Evolutionary conservation across 768 basidiomycete genomes (phyloP), one percentile per base, ranked within the genome.

Genomic region (Coprinellus micaceus): DNA sequence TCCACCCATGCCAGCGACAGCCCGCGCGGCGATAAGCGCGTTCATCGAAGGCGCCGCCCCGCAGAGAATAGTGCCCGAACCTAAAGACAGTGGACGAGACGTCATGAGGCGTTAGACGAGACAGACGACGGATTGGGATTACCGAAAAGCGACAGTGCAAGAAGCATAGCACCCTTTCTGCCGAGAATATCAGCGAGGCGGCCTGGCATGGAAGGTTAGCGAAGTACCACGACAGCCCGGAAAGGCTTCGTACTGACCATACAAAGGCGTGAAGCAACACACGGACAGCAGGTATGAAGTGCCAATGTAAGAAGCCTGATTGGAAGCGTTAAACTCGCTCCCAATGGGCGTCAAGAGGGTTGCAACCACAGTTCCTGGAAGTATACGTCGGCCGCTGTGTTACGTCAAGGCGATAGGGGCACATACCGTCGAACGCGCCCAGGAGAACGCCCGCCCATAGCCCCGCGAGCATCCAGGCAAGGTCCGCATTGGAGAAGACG

Each of bases 1-100:
- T 55, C 94, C 92, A 54, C 91, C 94, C 84, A 92, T 91, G 48
- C 94, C 94, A 25, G 94, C 93, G 43, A 97, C 71, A 2, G 91
- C 85, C 12, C 95, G 83, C 54, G 89, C 90, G 40, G 79, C 77
- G 59, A 96, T 92, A 52, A 97, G 79, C 12, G 78, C 69, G 59
- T 83, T 80, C 94, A 98, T 96, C 5, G 86, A 89, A 9, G 88
- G 84, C 40, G 93, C 95, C 40, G 94, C 62, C 1, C 91, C 96
- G 66, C 94, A 98, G 15, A 86, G 77, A 40, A 92, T 76, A 1
- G 94, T 98, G 21, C 95, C 95, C 58, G 82, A 76, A 21, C 88
- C 89, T 91, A 66, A 62, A 37, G 36, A 57, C 33, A 40, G 6
- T 30, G 13, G 57, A 57, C 56, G 48, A 36, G 58, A 60, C 56